Conservation (phyloP, 164 flowering plant genomes). For the Vitis rupestris region DNA sequence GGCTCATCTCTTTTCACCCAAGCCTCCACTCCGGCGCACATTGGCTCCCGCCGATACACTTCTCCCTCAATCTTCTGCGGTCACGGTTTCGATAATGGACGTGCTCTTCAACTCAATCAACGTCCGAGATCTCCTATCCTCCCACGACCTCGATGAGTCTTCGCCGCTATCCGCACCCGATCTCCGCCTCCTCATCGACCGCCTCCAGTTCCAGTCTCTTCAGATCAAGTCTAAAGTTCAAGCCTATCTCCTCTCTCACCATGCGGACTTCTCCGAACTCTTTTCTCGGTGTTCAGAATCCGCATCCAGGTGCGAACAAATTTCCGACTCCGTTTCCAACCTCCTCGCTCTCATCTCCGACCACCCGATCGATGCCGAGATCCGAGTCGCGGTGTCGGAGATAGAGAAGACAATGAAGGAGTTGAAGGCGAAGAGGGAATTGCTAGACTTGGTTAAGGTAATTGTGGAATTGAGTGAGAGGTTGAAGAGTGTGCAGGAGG, state of each 20-base stretch:
- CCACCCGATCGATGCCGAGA: constrained; percentile 46
- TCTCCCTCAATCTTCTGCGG: background rate
- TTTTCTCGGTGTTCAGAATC: constrained; percentile 53
- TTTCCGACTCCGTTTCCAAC: constrained; percentile 33
- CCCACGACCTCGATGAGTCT: constrained; percentile 51
- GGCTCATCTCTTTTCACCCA: no score
- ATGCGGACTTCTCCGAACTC: constrained; percentile 56
- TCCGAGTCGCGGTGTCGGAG: constrained; percentile 33
- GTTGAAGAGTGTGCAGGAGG: constrained; percentile 47
- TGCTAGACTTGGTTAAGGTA: constrained; percentile 40
- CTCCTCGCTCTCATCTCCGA: constrained; percentile 45
- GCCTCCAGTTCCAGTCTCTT: constrained; percentile 71
- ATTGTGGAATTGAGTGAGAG: constrained; percentile 48
- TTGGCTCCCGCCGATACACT: constrained; percentile 5
- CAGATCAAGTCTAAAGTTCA: constrained; percentile 68
- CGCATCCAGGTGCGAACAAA: constrained; percentile 28
- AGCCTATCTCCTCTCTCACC: constrained; percentile 63
- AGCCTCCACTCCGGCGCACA: constrained; percentile 10
- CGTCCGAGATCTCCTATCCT: constrained; percentile 75
- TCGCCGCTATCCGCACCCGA: constrained; percentile 93
- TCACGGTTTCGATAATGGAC: constrained; percentile 33
- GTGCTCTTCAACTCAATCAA: constrained; percentile 59
- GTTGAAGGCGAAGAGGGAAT: constrained; percentile 56
- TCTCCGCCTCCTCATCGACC: constrained; percentile 88
- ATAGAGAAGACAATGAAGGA: constrained; percentile 38